These are phyloP conservation scores for Lepidopterella palustris DNA, from an alignment of 495 filamentous ascomycete species.

Conservation along the genomic window DNA sequence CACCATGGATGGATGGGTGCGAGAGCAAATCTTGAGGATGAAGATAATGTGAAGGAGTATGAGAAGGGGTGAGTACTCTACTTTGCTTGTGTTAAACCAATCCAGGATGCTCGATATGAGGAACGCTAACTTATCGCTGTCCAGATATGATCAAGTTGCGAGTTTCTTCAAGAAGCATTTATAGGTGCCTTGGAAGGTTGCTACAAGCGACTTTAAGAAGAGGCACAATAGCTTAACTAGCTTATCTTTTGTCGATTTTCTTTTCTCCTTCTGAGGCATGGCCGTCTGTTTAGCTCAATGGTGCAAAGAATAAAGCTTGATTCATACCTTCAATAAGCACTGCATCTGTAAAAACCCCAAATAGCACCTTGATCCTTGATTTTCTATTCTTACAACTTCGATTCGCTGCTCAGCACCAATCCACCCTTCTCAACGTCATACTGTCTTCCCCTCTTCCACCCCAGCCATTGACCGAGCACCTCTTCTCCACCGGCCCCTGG, in stretches of 20 bases:
- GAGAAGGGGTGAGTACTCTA: slow-evolving; percentile 44
- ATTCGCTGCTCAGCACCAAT: slow-evolving; percentile 44
- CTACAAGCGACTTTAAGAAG: too few relatives aligned
- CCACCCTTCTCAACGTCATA: slow-evolving; percentile 59
- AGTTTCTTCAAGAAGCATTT: neutral
- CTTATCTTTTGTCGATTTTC: too few relatives aligned
- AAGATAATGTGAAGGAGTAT: slow-evolving; percentile 47
- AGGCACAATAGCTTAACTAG: too few relatives aligned
- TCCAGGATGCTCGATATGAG: neutral
- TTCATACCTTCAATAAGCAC: too few relatives aligned
- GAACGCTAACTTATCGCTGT: neutral
- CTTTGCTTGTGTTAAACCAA: neutral
- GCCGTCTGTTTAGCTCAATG: too few relatives aligned
- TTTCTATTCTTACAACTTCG: slow-evolving; percentile 44
- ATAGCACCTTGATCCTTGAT: neutral
- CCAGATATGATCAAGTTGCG: neutral
- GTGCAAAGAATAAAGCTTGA: too few relatives aligned
- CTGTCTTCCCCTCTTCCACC: slow-evolving; percentile 65
- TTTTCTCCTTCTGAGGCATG: too few relatives aligned
- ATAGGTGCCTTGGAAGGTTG: too few relatives aligned
- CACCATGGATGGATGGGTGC: slow-evolving; percentile 61
- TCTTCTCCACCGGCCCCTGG: slow-evolving; percentile 68
- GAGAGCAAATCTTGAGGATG: slow-evolving; percentile 47
- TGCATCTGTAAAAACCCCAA: neutral
- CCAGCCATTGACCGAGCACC: slow-evolving; percentile 65